Conservation (phyloP, 192 early-diverging fungal species). For the Mortierella alpina region DNA sequence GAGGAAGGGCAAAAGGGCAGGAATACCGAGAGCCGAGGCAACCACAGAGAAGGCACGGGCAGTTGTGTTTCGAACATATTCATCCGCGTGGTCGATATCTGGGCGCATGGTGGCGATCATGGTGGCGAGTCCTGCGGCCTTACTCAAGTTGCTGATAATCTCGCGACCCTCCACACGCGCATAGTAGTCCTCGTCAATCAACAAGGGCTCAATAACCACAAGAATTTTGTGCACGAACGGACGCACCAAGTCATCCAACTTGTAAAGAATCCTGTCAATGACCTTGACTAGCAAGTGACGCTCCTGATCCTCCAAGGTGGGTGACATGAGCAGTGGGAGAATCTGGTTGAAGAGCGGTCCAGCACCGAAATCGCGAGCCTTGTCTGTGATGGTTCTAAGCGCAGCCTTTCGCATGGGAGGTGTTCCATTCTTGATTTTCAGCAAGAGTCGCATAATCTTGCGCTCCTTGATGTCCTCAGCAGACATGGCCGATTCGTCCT, state of each 20-base stretch:
- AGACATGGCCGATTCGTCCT: conserved; percentile 84
- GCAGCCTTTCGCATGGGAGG: conserved; percentile 94
- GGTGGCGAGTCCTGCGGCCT: conserved; percentile 95
- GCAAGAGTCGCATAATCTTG: conserved; percentile 93
- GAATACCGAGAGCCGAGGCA: conserved; percentile 95
- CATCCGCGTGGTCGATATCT: conserved; percentile 97
- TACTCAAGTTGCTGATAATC: conserved; percentile 97
- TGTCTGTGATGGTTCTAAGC: conserved; percentile 94
- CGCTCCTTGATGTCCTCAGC: conserved; percentile 93
- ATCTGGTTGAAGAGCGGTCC: conserved; percentile 97
- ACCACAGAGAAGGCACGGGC: conserved; percentile 98
- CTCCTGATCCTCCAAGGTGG: conserved; percentile 98
- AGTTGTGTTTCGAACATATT: conserved; percentile 98
- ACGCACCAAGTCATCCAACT: conserved; percentile 94
- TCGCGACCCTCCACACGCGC: conserved; percentile 97
- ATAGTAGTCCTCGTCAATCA: conserved; percentile 98
- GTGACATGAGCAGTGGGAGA: conserved; percentile 94
- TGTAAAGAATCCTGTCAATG: conserved; percentile 95
- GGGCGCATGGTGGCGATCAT: conserved; percentile 99
- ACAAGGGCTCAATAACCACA: conserved; percentile 97
- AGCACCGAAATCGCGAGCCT: conserved; percentile 94
- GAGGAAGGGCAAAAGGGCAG: conserved; percentile 93
- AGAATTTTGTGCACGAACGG: conserved; percentile 98
- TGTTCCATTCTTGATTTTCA: conserved; percentile 99
- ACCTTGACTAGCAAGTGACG: conserved; percentile 98